Percentiles rank a stretch among this genome's conserved stretches.
Conservation (phyloP, 306 rosid species). For the Ceratonia siliqua region DNA sequence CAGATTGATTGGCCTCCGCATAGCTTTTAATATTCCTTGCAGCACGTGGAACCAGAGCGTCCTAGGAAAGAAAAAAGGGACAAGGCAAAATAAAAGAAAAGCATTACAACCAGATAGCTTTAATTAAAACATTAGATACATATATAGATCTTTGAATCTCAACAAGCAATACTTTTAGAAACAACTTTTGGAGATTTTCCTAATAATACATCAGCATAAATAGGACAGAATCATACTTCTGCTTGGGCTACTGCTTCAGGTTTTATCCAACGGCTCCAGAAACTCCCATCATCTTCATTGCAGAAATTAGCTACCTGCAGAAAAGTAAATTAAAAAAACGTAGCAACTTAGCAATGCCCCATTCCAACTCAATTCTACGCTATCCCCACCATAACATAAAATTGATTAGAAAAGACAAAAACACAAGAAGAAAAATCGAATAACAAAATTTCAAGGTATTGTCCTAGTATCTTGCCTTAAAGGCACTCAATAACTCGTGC, state of each 20-base stretch:
- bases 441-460: constrained; percentile 6
- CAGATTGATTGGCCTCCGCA: constrained; percentile 80
- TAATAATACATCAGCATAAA: background rate
- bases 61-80: constrained; percentile 49
- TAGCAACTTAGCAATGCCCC: background rate
- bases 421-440: background rate
- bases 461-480: constrained; percentile 69
- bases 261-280: constrained; percentile 99
- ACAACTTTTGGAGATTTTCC: background rate
- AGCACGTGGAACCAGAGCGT: constrained; percentile 91
- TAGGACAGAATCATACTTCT: constrained; percentile 60
- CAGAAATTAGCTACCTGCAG: constrained; percentile 89
- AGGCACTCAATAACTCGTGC: constrained; percentile 84
- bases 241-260: constrained; percentile 86
- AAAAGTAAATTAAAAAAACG: constrained; percentile 1
- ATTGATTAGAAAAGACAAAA: background rate
- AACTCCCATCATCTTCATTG: constrained; percentile 97
- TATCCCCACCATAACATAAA: constrained; percentile 3
- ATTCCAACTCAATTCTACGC: background rate
- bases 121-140: background rate
- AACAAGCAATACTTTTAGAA: background rate
- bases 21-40: constrained; percentile 90
- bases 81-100: background rate
- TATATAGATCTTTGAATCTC: background rate
- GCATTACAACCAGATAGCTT: constrained; percentile 9